phyloP scores from a whole-genome alignment of 2,329 filamentous ascomycete genomes.

The Tolypocladium pustulatum region DNA sequence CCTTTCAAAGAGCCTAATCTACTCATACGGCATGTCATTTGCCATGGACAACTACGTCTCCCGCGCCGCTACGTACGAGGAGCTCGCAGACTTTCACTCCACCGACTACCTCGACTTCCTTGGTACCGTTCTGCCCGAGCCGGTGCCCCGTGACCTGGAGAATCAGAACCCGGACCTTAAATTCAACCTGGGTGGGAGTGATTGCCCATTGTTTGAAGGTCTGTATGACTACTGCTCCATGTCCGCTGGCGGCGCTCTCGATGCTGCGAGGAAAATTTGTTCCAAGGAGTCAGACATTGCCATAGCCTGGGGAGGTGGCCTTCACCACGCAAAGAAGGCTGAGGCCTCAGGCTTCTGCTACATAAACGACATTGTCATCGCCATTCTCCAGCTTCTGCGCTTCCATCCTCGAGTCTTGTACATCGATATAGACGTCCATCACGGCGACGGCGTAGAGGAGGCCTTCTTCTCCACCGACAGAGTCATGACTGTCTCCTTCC shows the following conservation, averaged over 20 bases:
- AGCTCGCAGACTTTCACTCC: slow-evolving; percentile 79
- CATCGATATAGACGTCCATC: slow-evolving; percentile 89
- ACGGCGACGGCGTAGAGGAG: slow-evolving; percentile 84
- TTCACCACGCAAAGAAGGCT: slow-evolving; percentile 91
- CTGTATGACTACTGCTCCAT: slow-evolving; percentile 92
- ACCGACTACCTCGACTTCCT: slow-evolving; percentile 88
- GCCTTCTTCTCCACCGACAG: slow-evolving; percentile 84
- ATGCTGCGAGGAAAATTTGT: slow-evolving; percentile 81
- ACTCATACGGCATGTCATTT: slow-evolving; percentile 90
- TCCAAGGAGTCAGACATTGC: slow-evolving; percentile 87
- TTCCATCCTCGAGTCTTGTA: slow-evolving; percentile 80
- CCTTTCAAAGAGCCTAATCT: slow-evolving; percentile 86
- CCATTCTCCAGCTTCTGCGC: slow-evolving; percentile 77
- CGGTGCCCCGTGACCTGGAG: slow-evolving; percentile 54
- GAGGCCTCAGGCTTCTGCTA: slow-evolving; percentile 97
- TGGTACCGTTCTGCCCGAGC: slow-evolving; percentile 56
- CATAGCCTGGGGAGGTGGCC: slow-evolving; percentile 92
- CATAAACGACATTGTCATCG: slow-evolving; percentile 96
- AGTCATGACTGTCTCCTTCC: slow-evolving; percentile 88
- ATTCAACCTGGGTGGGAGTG: slow-evolving; percentile 82
- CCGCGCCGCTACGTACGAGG: slow-evolving; percentile 74
- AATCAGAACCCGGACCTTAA: slow-evolving; percentile 52
- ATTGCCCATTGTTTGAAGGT: slow-evolving; percentile 94
- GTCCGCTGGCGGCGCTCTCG: slow-evolving; percentile 81
- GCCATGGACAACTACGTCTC: slow-evolving; percentile 93